These are phyloP conservation scores for Acorus calamus DNA, from an alignment of 106 monocot genomes.

Conservation along the genomic window DNA sequence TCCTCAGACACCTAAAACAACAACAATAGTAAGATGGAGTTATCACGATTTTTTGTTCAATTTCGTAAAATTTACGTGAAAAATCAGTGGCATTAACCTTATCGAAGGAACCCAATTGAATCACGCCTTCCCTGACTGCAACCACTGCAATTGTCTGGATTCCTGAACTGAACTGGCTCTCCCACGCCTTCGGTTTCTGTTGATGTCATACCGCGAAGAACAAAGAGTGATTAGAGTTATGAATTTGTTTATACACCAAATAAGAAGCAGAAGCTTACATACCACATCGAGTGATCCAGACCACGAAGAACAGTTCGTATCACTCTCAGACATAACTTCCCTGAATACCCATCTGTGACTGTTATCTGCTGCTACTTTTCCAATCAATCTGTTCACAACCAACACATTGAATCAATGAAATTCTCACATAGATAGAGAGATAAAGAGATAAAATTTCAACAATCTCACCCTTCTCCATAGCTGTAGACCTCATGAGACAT, in stretches of 20 bases:
- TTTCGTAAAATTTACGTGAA: too few species aligned
- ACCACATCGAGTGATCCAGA: neutral
- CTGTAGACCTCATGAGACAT: too few species aligned
- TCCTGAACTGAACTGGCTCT: conserved; percentile 4
- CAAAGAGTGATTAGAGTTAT: neutral
- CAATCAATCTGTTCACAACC: conserved; percentile 1
- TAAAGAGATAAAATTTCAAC: too few species aligned
- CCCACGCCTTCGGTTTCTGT: conserved; percentile 2
- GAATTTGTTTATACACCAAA: neutral
- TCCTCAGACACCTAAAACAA: conserved; percentile 1
- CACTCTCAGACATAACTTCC: neutral
- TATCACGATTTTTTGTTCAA: too few species aligned
- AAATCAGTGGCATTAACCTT: neutral
- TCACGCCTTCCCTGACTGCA: conserved; percentile 3
- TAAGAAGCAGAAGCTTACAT: neutral
- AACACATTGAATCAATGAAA: neutral
- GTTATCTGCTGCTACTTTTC: conserved; percentile 8
- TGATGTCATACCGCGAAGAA: neutral
- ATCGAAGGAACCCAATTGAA: conserved; percentile 7
- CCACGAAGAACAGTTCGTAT: conserved; percentile 4
- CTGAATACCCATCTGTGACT: conserved; percentile 1
- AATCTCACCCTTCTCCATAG: too few species aligned
- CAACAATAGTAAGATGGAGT: neutral
- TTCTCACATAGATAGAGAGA: neutral
- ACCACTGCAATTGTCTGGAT: conserved; percentile 7